Evolutionary conservation across 495 filamentous ascomycete genomes (phyloP), one percentile per base, ranked within the genome.

Genomic region (Lichenothelia convexa): DNA sequence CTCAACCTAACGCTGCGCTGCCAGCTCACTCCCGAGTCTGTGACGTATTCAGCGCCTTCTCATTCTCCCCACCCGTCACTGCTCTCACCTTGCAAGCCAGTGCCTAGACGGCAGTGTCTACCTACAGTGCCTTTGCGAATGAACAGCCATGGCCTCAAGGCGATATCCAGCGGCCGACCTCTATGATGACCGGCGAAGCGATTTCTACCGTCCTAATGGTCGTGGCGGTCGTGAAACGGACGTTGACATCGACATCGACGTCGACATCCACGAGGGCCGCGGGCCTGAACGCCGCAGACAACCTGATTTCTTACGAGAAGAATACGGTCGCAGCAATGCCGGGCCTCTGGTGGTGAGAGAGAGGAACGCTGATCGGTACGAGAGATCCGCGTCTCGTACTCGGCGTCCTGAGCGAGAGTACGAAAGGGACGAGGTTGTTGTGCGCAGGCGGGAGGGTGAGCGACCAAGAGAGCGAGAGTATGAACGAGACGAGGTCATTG

Each of bases 221-320:
- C 47, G 53, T 33, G 45, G 42, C 22, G 47, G 47, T 9, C 48
- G 46, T 13, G 43, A 46, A 39, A 52, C 57, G 40, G 52, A 57
- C 9, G n/a, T n/a, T n/a, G n/a, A n/a, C n/a, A n/a, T n/a, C n/a
- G 53, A 60, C 5, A 39, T 60, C 18, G 55, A 60, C 40, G 22
- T 57, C 35, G 54, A 57, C 29, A 42, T 56, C 26, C 27, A 23
- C 13, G 41, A 34, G n/a, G 27, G 39, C 12, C 41, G 47, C 42
- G 20, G 18, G 32, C 32, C 17, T 21, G 48, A 35, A 36, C 43
- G 41, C 32, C 56, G 54, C 11, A 45, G 50, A 18, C 48, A 56
- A n/a, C 66, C 64, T 21, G 67, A 68, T 8, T 71, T 71, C 44
- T 46, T 71, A 11, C 57, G 60, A 34, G 65, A 70, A 8, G 68